These are phyloP conservation scores for Globisporangium parvum DNA, from an alignment of 352 stramenopile genomes.

Conservation along the genomic window DNA sequence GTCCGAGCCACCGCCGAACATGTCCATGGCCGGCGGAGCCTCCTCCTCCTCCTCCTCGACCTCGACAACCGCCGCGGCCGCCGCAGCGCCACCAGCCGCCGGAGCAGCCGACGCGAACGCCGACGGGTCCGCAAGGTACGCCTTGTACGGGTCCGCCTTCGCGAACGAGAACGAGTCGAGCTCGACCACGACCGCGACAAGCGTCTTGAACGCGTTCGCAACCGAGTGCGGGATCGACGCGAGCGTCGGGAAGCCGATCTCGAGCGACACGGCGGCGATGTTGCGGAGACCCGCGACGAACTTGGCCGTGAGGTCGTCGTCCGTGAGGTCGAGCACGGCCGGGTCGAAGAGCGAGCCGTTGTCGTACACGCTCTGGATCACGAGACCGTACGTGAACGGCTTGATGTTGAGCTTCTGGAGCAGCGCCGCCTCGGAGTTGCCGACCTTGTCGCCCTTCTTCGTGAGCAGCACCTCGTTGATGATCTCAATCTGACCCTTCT, in stretches of 20 bases:
- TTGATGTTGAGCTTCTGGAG: conserved; percentile 99
- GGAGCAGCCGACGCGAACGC: conserved; percentile 88
- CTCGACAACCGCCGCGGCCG: conserved; percentile 46
- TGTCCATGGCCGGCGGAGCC: conserved; percentile 82
- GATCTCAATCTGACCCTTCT: conserved; percentile 99
- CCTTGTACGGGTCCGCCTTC: conserved; percentile 96
- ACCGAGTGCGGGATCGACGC: conserved; percentile 98
- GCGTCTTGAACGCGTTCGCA: conserved; percentile 97
- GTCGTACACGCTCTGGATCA: conserved; percentile 97
- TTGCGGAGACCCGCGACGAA: conserved; percentile 93
- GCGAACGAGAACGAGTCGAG: conserved; percentile 96
- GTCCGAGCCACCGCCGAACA: conserved; percentile 70
- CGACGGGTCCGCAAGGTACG: conserved; percentile 92
- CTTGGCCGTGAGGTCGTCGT: conserved; percentile 95
- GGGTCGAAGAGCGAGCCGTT: conserved; percentile 98
- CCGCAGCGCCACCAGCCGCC: conserved; percentile 71
- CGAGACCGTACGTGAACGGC: conserved; percentile 98
- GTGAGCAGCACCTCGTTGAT: conserved; percentile 95
- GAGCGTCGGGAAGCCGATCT: conserved; percentile 95
- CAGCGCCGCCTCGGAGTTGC: conserved; percentile 96
- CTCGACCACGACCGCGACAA: conserved; percentile 95
- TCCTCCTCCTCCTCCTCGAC: conserved; percentile 75
- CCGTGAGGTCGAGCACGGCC: conserved; percentile 97
- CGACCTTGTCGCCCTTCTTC: conserved; percentile 95
- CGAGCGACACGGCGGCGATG: conserved; percentile 94